Conservation (phyloP, 352 stramenopile species). For the Plasmopara muralis region DNA sequence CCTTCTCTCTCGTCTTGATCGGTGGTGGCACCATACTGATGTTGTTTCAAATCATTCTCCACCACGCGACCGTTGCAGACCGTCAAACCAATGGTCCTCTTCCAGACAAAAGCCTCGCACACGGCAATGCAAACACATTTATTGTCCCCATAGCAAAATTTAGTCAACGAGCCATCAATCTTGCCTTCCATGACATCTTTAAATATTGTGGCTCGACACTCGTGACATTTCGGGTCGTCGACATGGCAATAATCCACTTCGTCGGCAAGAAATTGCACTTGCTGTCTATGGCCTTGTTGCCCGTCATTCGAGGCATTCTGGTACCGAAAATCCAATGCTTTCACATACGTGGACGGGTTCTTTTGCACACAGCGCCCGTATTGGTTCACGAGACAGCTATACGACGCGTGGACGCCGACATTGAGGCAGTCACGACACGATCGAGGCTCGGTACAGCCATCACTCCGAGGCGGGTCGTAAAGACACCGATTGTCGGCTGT, state of each 20-base stretch:
- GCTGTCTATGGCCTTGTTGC: conserved; percentile 22
- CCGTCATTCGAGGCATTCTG: conserved; percentile 27
- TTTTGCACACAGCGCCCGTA: conserved; percentile 40
- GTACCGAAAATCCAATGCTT: conserved; percentile 15
- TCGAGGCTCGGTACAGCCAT: conserved; percentile 39
- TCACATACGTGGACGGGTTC: conserved; percentile 11
- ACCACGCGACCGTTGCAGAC: conserved; percentile 26
- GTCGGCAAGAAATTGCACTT: conserved; percentile 32
- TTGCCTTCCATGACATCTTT: conserved; percentile 25
- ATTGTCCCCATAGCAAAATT: conserved; percentile 29
- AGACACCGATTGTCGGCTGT: conserved; percentile 22
- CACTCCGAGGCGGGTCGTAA: conserved; percentile 15
- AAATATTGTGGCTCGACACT: conserved; percentile 22
- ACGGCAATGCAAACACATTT: conserved; percentile 36
- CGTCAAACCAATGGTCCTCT: conserved; percentile 18
- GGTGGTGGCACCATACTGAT: conserved; percentile 14
- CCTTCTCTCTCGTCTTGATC: conserved; percentile 5
- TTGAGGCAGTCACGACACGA: conserved; percentile 63
- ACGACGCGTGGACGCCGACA: conserved; percentile 22
- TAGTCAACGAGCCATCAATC: conserved; percentile 29
- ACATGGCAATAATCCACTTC: conserved; percentile 34
- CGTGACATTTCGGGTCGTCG: conserved; percentile 25
- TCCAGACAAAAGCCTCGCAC: conserved; percentile 36
- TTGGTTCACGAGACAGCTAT: conserved; percentile 38
- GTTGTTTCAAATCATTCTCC: conserved; percentile 18